phyloP scores from a whole-genome alignment of 2,329 filamentous ascomycete genomes.

The Curvularia spicifera region DNA sequence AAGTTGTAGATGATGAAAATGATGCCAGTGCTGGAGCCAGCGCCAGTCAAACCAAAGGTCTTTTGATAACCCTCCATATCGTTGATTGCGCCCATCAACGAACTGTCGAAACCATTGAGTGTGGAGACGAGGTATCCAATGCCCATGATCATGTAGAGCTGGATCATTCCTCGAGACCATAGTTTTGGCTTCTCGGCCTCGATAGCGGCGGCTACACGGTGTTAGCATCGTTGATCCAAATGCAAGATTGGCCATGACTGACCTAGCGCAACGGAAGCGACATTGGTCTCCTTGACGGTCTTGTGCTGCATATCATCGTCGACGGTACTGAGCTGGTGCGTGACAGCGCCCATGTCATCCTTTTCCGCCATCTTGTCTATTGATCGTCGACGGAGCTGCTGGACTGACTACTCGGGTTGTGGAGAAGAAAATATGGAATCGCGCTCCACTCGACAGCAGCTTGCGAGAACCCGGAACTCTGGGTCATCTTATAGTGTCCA shows the following conservation, averaged over 20 bases:
- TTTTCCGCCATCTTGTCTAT: slow-evolving; percentile 27
- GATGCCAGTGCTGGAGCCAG: slow-evolving; percentile 58
- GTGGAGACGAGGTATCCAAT: slow-evolving; percentile 46
- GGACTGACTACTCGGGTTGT: not conserved
- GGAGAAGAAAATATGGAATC: slow-evolving; percentile 14
- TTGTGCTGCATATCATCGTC: slow-evolving; percentile 32
- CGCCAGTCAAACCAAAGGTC: slow-evolving; percentile 57
- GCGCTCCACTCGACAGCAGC: slow-evolving; percentile 8
- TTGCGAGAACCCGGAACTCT: slow-evolving; percentile 22
- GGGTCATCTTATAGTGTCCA: slow-evolving; percentile 35
- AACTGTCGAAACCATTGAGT: slow-evolving; percentile 47
- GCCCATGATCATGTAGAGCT: slow-evolving; percentile 45
- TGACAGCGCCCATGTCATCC: slow-evolving; percentile 29
- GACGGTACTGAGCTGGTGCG: slow-evolving; percentile 31
- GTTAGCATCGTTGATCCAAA: slow-evolving; percentile 15
- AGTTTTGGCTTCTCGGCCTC: slow-evolving; percentile 43
- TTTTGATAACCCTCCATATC: slow-evolving; percentile 60
- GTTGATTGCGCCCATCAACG: slow-evolving; percentile 59
- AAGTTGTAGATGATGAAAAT: slow-evolving; percentile 56
- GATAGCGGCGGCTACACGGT: slow-evolving; percentile 35
- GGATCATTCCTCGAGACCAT: slow-evolving; percentile 40
- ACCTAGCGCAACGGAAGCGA: slow-evolving; percentile 43
- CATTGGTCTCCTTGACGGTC: slow-evolving; percentile 36
- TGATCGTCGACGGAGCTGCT: not conserved
- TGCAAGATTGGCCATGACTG: slow-evolving; percentile 3